These are phyloP conservation scores for Melaleuca quinquenervia DNA, from an alignment of 345 rosid species.

Conservation along the genomic window DNA sequence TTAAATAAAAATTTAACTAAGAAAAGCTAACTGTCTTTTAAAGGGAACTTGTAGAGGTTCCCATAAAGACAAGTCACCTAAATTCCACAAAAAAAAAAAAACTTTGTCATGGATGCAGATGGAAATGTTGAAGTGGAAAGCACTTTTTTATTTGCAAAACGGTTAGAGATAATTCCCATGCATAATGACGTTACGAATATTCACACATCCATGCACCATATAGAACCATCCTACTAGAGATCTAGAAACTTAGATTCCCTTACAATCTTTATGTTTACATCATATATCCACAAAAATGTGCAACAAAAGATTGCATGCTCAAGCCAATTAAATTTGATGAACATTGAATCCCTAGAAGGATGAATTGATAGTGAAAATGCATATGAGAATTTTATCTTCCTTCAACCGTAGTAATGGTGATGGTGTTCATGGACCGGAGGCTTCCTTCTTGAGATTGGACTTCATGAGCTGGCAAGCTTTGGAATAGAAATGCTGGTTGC, in stretches of 20 bases:
- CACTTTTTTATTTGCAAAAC: not conserved
- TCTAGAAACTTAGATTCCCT: not conserved
- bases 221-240: not conserved
- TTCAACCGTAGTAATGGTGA: not conserved
- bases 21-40: not conserved
- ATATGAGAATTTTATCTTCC: not conserved
- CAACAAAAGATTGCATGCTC: not conserved
- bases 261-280: not conserved
- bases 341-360: not conserved
- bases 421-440: not conserved
- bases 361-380: not conserved
- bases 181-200: not conserved
- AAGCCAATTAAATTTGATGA: not conserved
- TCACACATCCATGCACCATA: fast-evolving
- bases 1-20: not conserved
- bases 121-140: not conserved
- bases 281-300: not conserved
- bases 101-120: not conserved
- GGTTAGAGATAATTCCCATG: not conserved
- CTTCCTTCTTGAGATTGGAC: not conserved
- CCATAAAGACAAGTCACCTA: not conserved
- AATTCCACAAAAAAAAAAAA: not conserved
- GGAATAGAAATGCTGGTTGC: not conserved
- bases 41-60: not conserved
- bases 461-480: not conserved